These are phyloP conservation scores for Oryza meyeriana DNA, from an alignment of 176 grass and related monocot species.

Conservation along the genomic window DNA sequence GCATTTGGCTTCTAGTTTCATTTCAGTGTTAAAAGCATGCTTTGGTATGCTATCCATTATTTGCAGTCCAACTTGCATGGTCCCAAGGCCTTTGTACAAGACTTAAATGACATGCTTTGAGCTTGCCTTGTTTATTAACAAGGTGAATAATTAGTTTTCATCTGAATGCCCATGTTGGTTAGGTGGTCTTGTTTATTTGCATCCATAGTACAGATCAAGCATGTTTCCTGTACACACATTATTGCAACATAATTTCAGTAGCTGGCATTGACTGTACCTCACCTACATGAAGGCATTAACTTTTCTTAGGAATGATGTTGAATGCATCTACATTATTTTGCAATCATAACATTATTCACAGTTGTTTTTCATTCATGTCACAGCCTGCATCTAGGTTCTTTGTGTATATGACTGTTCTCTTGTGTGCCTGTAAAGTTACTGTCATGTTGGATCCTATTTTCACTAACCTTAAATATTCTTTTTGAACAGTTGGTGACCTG, in stretches of 20 bases:
- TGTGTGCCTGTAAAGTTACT: background rate
- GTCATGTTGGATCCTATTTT: background rate
- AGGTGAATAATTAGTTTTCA: background rate
- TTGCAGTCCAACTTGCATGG: background rate
- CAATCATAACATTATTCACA: background rate
- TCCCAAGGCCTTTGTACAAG: background rate
- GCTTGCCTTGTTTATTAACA: background rate
- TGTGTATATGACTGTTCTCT: background rate
- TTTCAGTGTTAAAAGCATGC: background rate
- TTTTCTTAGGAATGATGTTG: background rate
- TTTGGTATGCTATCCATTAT: background rate
- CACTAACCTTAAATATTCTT: background rate
- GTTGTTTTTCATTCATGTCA: background rate
- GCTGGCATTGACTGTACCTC: background rate
- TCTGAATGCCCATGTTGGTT: background rate
- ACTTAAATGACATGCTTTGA: background rate
- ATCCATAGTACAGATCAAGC: background rate
- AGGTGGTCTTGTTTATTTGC: background rate
- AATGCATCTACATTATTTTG: background rate
- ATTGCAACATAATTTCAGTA: background rate
- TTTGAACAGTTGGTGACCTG: constrained; percentile 72
- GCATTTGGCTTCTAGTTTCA: background rate
- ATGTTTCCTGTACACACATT: background rate
- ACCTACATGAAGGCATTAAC: background rate
- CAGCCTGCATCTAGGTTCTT: background rate